Conservation (phyloP, 2,329 filamentous ascomycete genomes). For the Stenocarpella maydis region DNA sequence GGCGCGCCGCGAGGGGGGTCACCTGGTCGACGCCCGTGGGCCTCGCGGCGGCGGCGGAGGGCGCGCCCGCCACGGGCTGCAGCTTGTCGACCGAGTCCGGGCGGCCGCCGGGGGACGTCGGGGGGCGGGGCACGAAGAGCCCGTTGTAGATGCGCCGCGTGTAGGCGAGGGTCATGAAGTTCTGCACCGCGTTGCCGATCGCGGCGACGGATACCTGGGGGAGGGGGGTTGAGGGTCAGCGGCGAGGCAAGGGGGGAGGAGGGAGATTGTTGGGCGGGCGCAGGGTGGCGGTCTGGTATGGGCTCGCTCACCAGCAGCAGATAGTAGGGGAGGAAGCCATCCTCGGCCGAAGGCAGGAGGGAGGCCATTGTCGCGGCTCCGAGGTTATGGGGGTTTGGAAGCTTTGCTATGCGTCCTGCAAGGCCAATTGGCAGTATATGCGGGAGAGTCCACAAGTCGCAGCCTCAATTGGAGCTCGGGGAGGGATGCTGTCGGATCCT, state of each 20-base stretch:
- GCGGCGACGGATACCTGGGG: constrained; percentile 81
- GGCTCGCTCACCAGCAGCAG: constrained; percentile 61
- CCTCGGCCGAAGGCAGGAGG: constrained; percentile 55
- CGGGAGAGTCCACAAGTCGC: not conserved
- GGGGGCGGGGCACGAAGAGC: constrained; percentile 61
- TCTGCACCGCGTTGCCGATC: constrained; percentile 84
- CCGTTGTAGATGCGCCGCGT: constrained; percentile 88
- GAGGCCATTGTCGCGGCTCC: constrained; percentile 47
- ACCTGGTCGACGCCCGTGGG: constrained; percentile 65
- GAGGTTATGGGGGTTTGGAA: not conserved
- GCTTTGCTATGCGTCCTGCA: not conserved
- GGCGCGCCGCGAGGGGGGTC: constrained; percentile 78
- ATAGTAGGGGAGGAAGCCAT: constrained; percentile 67
- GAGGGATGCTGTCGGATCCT: not conserved
- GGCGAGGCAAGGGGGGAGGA: not conserved
- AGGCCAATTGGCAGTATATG: constrained; percentile 2
- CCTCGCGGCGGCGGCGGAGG: constrained; percentile 53
- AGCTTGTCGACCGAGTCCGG: constrained; percentile 54
- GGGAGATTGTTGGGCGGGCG: constrained; percentile 6
- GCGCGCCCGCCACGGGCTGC: constrained; percentile 57
- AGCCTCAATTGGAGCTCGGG: not conserved
- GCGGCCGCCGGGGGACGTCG: constrained; percentile 46
- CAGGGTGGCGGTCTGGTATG: not conserved
- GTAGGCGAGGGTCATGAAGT: constrained; percentile 81
- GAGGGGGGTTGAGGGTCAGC: not conserved